Conservation (phyloP, 805 yeast genomes). For the Debaryomyces castellii region DNA sequence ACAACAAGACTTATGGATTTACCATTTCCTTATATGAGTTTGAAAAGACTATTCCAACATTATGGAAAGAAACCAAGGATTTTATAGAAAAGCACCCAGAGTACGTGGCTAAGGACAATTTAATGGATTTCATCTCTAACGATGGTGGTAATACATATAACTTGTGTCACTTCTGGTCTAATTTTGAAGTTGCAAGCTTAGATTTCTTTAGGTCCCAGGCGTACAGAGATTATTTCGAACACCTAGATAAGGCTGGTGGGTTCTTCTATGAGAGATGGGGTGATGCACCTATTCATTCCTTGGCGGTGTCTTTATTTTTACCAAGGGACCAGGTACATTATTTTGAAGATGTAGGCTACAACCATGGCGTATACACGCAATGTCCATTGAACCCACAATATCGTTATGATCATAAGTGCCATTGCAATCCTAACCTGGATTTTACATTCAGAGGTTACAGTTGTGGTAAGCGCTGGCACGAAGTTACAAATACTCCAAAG, state of each 20-base stretch:
- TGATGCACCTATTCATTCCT: constrained; percentile 89
- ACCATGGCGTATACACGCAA: constrained; percentile 70
- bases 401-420: constrained; percentile 57
- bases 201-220: constrained; percentile 74
- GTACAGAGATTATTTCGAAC: constrained; percentile 67
- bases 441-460: constrained; percentile 47
- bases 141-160: constrained; percentile 68
- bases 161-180: constrained; percentile 89
- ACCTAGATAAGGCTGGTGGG: constrained; percentile 81
- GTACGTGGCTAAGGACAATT: constrained; percentile 59
- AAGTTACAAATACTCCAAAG: constrained; percentile 27
- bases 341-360: constrained; percentile 79
- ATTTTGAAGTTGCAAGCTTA: constrained; percentile 78
- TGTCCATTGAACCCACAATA: constrained; percentile 64
- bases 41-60: constrained; percentile 78
- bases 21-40: constrained; percentile 83
- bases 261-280: constrained; percentile 95
- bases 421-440: constrained; percentile 64
- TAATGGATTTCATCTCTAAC: constrained; percentile 70
- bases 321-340: constrained; percentile 67
- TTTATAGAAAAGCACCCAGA: constrained; percentile 63
- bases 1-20: constrained; percentile 81
- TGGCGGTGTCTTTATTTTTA: constrained; percentile 79
- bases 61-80: constrained; percentile 76
- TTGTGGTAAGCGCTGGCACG: constrained; percentile 31